Conservation (phyloP, 23 red algal species). For the Chondrus crispus region DNA sequence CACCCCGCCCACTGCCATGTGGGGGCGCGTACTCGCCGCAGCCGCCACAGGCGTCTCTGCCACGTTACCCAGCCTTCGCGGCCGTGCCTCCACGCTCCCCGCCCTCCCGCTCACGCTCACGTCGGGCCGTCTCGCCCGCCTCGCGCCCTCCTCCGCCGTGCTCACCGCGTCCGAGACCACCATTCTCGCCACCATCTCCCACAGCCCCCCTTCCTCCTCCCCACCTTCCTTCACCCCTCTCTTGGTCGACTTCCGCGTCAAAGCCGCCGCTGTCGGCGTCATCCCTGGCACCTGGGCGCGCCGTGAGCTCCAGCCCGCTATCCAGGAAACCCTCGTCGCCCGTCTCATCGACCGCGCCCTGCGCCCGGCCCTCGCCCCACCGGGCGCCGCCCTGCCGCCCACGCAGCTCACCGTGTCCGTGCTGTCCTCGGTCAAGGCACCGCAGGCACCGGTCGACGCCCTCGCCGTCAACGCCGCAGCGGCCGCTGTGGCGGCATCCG, state of each 20-base stretch:
- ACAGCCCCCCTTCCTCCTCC: background rate
- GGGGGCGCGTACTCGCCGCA: slow-evolving; percentile 22
- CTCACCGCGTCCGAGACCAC: background rate
- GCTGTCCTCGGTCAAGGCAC: slow-evolving; percentile 20
- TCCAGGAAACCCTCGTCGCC: slow-evolving; percentile 66
- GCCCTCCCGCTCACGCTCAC: slow-evolving; percentile 10
- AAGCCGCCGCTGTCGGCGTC: slow-evolving; percentile 80
- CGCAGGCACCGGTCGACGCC: slow-evolving; percentile 41
- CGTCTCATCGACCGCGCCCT: slow-evolving; percentile 87
- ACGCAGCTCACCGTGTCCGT: slow-evolving; percentile 69
- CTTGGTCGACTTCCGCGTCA: slow-evolving; percentile 66
- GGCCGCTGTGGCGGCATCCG: slow-evolving; percentile 31
- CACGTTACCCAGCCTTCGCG: slow-evolving; percentile 9
- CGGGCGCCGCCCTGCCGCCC: background rate
- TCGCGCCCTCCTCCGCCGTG: slow-evolving; percentile 34
- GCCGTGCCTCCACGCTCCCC: background rate
- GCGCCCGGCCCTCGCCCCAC: slow-evolving; percentile 51
- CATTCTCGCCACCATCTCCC: slow-evolving; percentile 45
- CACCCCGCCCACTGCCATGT: background rate
- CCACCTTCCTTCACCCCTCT: background rate
- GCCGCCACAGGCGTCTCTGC: slow-evolving; percentile 6
- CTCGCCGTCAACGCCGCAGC: slow-evolving; percentile 77
- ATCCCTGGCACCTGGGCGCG: slow-evolving; percentile 80
- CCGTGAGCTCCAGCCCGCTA: slow-evolving; percentile 54
- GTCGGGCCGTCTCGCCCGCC: slow-evolving; percentile 49